A percentile compares a stretch with the other conserved stretches of the same genome.
phyloP scores from a whole-genome alignment of 371 early-diverging fungal species.

The Apophysomyces trapeziformis region DNA sequence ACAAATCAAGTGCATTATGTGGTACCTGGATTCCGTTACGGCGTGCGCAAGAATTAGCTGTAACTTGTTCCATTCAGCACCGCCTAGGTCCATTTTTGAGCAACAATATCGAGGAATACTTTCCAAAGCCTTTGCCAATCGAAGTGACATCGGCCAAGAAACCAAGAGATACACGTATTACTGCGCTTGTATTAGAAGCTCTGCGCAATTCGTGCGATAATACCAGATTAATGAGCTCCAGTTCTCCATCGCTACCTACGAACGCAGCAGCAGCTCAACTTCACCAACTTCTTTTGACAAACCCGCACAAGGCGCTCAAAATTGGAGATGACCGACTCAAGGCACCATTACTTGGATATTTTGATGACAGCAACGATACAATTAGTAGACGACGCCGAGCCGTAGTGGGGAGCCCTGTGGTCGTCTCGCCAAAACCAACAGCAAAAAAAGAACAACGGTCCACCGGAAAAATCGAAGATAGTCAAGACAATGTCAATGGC shows the following conservation, averaged over 20 bases:
- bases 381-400: conserved; percentile 7
- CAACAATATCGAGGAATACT: conserved; percentile 63
- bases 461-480: conserved; percentile 14
- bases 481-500: conserved; percentile 28
- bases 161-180: conserved; percentile 29
- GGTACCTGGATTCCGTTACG: conserved; percentile 86
- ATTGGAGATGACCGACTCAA: conserved; percentile 33
- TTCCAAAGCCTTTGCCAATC: conserved; percentile 62
- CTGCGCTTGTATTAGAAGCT: conserved; percentile 35
- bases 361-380: conserved; percentile 25
- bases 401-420: conserved; percentile 13
- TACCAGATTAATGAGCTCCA: conserved; percentile 6
- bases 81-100: conserved; percentile 69
- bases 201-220: conserved; percentile 25
- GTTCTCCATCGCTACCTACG: conserved; percentile 17
- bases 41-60: conserved; percentile 74
- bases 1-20: conserved; percentile 61
- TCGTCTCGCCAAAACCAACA: conserved; percentile 16
- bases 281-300: conserved; percentile 23
- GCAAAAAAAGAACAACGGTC: conserved; percentile 4
- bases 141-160: conserved; percentile 25
- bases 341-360: conserved; percentile 36
- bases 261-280: conserved; percentile 26
- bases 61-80: conserved; percentile 71
- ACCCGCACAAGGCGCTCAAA: conserved; percentile 39